A percentile compares a stretch with the other conserved stretches of the same genome.
phyloP scores from a whole-genome alignment of 176 grass and related monocot species.

The Oryza glumipatula region DNA sequence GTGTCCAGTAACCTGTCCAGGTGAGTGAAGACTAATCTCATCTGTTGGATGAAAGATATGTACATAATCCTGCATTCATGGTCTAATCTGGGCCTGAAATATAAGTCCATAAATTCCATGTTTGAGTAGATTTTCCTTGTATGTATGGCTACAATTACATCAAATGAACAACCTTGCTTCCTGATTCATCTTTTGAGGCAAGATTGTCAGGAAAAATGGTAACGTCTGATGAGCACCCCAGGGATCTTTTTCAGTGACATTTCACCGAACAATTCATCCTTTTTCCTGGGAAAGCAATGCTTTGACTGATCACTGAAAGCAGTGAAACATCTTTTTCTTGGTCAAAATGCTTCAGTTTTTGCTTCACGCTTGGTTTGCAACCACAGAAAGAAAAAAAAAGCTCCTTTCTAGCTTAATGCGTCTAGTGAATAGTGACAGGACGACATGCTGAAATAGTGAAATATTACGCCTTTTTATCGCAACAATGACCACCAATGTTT shows the following conservation, averaged over 20 bases:
- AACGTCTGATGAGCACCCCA: neutral
- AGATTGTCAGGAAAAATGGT: conserved; percentile 31
- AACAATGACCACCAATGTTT: neutral
- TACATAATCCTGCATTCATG: neutral
- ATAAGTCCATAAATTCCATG: neutral
- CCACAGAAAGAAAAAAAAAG: neutral
- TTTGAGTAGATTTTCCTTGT: neutral
- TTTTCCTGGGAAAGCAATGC: neutral
- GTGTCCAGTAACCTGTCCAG: neutral
- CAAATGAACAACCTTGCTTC: neutral
- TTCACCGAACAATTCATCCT: conserved; percentile 16
- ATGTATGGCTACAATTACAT: neutral
- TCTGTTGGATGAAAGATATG: neutral
- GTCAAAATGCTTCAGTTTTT: neutral
- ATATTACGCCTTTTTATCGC: conserved; percentile 6
- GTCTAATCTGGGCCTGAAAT: too few species aligned
- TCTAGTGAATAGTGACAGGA: neutral
- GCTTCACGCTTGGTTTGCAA: neutral
- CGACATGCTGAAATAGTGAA: conserved; percentile 7
- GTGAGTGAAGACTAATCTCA: neutral
- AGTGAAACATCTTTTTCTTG: conserved; percentile 2
- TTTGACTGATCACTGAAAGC: conserved; percentile 21
- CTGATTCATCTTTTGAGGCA: conserved; percentile 26
- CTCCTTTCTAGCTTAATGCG: neutral
- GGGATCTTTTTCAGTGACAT: conserved; percentile 19